Evolutionary conservation across 306 rosid genomes (phyloP), one percentile per base, ranked within the genome.

Genomic region (Sphenostylis stenocarpa): DNA sequence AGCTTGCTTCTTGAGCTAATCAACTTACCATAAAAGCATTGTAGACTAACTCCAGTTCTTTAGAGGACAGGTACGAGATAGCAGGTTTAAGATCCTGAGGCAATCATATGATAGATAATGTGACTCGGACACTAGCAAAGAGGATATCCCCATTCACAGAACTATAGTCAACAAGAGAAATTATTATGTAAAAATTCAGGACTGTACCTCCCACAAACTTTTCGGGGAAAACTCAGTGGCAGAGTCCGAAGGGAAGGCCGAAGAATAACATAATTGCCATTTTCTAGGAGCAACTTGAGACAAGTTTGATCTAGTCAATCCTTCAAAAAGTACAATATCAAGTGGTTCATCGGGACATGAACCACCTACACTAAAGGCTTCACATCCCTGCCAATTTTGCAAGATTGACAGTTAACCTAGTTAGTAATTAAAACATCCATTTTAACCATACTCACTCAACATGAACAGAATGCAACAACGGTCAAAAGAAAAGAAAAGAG

Each of bases 121-220:
- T 38, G 45, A 75, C 63, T 81, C 76, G 80, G 77, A 79, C 49
- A 52, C 71, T n/a, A 61, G 51, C 70, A 79, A 79, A 72, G 68
- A 72, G 56, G 63, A 38, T 47, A 28, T 33, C 56, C 36, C 7
- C 13, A 7, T 83, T 77, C 64, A 53, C 51, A 83, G 76, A 77
- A 77, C 24, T 71, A 78, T 14, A 64, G 78, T 49, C 75, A 52
- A 78, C 62, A 51, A 77, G 36, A 77, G 29, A 71, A 65, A 77
- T 83, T 81, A 64, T 43, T 75, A 39, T 45, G 24, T 21, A 81
- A 81, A n/a, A 57, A 79, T 80, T 36, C 78, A 79, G 33, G 81
- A 77, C 61, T 44, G 60, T 94, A 96, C 99, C 99, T 96, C 97
- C 99, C 99, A 96, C 89, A 96, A 87, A 58, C 84, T 87, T 85